Conservation (phyloP, 108 stramenopile species). For the Discostella stelligeroides region DNA sequence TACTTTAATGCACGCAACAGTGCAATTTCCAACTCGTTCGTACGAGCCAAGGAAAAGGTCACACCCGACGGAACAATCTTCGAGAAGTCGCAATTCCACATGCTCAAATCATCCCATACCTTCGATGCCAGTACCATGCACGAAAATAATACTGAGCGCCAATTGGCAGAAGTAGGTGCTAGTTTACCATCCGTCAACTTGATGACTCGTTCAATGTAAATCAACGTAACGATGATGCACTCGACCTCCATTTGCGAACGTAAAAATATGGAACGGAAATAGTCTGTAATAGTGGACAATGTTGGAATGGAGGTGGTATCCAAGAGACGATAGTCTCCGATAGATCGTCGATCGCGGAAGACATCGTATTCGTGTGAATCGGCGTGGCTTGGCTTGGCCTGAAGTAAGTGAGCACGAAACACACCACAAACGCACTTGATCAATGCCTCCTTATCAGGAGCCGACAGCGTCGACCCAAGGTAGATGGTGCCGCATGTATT, state of each 20-base stretch:
- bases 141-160: conserved; percentile 89
- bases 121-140: conserved; percentile 94
- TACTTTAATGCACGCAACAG: conserved; percentile 73
- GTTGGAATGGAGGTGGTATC: conserved; percentile 55
- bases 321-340: conserved; percentile 22
- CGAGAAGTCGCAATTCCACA: conserved; percentile 96
- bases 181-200: conserved; percentile 83
- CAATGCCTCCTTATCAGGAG: conserved; percentile 94
- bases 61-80: conserved; percentile 78
- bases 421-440: conserved; percentile 95
- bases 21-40: conserved; percentile 92
- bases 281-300: conserved; percentile 72
- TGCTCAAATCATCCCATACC: conserved; percentile 97
- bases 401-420: conserved; percentile 89
- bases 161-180: conserved; percentile 75
- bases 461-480: conserved; percentile 85
- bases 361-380: conserved; percentile 5
- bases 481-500: conserved; percentile 94
- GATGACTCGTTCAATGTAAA: conserved; percentile 95
- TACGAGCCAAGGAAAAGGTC: conserved; percentile 82
- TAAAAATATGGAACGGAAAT: conserved; percentile 84
- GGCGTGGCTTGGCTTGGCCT: conserved; percentile 13
- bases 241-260: conserved; percentile 92
- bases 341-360: conserved; percentile 33
- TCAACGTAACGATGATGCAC: conserved; percentile 94